Conservation (phyloP, 345 rosid species). For the Chamaenerion angustifolium region DNA sequence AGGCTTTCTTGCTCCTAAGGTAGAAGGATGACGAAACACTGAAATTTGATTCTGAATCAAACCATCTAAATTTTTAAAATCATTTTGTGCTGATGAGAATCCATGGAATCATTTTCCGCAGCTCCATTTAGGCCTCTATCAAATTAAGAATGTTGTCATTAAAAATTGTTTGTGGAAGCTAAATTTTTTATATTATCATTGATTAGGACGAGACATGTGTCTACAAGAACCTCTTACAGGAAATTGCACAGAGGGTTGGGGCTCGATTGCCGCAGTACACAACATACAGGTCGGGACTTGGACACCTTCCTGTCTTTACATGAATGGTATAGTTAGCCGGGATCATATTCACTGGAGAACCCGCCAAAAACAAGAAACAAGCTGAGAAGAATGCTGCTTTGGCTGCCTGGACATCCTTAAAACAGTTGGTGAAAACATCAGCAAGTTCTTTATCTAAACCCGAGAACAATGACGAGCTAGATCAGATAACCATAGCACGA, state of each 20-base stretch:
- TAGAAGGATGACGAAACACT: too few species aligned
- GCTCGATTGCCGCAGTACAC: slow-evolving; percentile 83
- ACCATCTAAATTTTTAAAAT: too few species aligned
- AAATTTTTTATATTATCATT: background rate
- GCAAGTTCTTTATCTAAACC: slow-evolving; percentile 63
- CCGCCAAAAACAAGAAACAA: slow-evolving; percentile 92
- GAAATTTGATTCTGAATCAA: too few species aligned
- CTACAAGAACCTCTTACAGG: slow-evolving; percentile 92
- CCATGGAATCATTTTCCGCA: too few species aligned
- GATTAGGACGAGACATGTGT: slow-evolving; percentile 97
- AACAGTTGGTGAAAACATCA: slow-evolving; percentile 94
- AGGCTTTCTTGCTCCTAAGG: too few species aligned
- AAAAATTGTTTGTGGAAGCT: background rate
- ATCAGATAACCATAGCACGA: slow-evolving; percentile 85
- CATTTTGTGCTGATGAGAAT: too few species aligned
- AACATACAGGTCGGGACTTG: slow-evolving; percentile 90
- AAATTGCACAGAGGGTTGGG: slow-evolving; percentile 89
- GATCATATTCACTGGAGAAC: slow-evolving; percentile 71
- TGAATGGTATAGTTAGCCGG: slow-evolving; percentile 89
- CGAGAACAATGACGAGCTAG: slow-evolving; percentile 78
- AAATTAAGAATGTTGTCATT: too few species aligned
- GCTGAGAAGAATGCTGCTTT: slow-evolving; percentile 99
- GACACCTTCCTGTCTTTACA: slow-evolving; percentile 89
- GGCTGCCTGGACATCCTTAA: slow-evolving; percentile 94
- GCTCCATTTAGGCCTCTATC: too few species aligned